These are phyloP conservation scores for Fragaria nilgerrensis DNA, from an alignment of 306 rosid genomes.

Conservation along the genomic window DNA sequence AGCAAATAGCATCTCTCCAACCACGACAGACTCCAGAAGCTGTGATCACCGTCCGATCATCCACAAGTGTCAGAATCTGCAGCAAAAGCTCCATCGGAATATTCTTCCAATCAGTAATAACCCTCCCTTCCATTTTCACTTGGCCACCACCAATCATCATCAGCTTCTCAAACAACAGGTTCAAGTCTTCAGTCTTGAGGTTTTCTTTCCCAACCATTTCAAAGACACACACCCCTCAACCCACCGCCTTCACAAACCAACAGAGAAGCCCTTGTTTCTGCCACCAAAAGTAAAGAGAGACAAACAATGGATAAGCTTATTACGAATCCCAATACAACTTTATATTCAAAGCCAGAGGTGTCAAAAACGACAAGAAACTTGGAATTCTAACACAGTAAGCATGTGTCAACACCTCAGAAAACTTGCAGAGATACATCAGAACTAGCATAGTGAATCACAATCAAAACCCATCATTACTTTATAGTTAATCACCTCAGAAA, in stretches of 20 bases:
- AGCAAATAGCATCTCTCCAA: conserved; percentile 88
- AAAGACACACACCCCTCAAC: background rate
- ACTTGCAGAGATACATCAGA: conserved; percentile 26
- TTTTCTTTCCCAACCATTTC: conserved; percentile 65
- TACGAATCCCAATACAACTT: conserved; percentile 23
- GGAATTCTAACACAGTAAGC: conserved; percentile 22
- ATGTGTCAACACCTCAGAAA: conserved; percentile 29
- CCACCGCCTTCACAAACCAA: conserved; percentile 13
- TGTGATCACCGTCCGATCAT: conserved; percentile 65
- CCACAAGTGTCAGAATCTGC: conserved; percentile 71
- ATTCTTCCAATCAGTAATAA: conserved; percentile 73
- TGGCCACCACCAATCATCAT: conserved; percentile 61
- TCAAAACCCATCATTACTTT: background rate
- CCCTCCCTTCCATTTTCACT: conserved; percentile 56
- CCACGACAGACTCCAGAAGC: conserved; percentile 93
- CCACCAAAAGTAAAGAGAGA: conserved; percentile 8
- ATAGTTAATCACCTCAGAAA: background rate
- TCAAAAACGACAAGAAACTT: conserved; percentile 24
- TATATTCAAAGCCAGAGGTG: conserved; percentile 1
- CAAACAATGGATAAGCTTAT: conserved; percentile 17
- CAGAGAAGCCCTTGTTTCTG: conserved; percentile 20
- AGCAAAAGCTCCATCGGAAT: conserved; percentile 91
- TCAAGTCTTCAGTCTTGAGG: conserved; percentile 62
- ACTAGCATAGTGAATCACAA: conserved; percentile 4
- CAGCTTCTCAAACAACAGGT: conserved; percentile 74